A percentile compares a stretch with the other conserved stretches of the same genome.
These are phyloP conservation scores for Hexamita inflata DNA, from an alignment of 208 protist genomes.

Conservation along the genomic window DNA sequence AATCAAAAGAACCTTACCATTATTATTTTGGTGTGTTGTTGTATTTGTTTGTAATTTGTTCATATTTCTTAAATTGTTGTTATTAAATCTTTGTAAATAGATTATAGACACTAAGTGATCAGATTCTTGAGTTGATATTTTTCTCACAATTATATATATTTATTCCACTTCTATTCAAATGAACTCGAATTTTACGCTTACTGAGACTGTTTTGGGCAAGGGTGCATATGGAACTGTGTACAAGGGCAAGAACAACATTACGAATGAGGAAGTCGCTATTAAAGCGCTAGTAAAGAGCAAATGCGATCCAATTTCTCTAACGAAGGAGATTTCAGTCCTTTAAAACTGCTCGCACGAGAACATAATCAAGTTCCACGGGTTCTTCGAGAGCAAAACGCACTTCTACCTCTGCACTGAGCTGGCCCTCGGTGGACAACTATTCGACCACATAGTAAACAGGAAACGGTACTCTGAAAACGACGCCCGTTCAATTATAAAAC, in stretches of 20 bases:
- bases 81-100: too few relatives aligned
- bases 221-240: slow-evolving; percentile 43
- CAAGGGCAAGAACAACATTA: slow-evolving; percentile 27
- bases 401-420: slow-evolving; percentile 53
- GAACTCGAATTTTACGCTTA: slow-evolving; percentile 4
- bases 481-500: slow-evolving; percentile 42
- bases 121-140: too few relatives aligned
- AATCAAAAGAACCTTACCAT: too few relatives aligned
- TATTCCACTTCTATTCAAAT: too few relatives aligned
- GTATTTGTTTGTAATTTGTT: too few relatives aligned
- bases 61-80: too few relatives aligned
- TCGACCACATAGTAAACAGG: slow-evolving; percentile 58
- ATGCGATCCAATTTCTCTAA: slow-evolving; percentile 41
- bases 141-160: too few relatives aligned
- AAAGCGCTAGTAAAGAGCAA: slow-evolving; percentile 54
- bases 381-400: slow-evolving; percentile 41
- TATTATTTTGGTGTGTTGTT: too few relatives aligned
- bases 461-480: slow-evolving; percentile 55
- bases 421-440: slow-evolving; percentile 55
- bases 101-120: too few relatives aligned
- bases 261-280: slow-evolving; percentile 42
- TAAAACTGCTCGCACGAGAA: slow-evolving; percentile 46
- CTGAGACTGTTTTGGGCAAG: slow-evolving; percentile 9
- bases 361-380: slow-evolving; percentile 50
- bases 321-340: slow-evolving; percentile 50